These are phyloP conservation scores for Tylopilus vinaceipallidus DNA, from an alignment of 768 basidiomycete species.

Conservation along the genomic window DNA sequence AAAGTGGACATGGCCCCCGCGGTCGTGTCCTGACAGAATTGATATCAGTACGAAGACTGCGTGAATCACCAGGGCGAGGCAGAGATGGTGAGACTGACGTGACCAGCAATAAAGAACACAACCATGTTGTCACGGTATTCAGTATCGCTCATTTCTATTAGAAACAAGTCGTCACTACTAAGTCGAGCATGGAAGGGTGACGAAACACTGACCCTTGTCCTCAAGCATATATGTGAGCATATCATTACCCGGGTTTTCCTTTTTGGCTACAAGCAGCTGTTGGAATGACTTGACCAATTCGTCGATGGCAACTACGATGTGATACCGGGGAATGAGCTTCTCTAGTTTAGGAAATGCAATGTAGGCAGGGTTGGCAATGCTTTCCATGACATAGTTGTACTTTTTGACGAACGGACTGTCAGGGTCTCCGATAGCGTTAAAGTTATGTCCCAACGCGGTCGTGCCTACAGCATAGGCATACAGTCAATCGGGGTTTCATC, in stretches of 20 bases:
- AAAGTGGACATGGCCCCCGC: neutral
- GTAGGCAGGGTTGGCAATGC: neutral
- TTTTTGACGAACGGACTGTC: neutral
- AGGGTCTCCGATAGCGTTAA: neutral
- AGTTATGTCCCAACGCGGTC: neutral
- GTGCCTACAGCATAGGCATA: neutral
- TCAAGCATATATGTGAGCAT: conserved; percentile 7
- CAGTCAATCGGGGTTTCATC: neutral
- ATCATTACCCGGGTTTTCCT: conserved; percentile 1
- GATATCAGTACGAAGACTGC: neutral
- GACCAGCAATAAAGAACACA: neutral
- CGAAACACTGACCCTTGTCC: neutral
- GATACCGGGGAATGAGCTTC: neutral
- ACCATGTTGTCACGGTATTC: conserved; percentile 1
- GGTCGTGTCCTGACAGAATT: neutral
- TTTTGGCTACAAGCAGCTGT: neutral
- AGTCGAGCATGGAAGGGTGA: neutral
- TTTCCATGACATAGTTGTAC: neutral
- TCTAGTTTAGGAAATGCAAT: neutral
- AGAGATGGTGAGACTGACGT: neutral
- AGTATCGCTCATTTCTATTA: neutral
- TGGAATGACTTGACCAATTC: neutral
- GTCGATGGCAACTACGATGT: neutral
- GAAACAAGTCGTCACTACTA: neutral
- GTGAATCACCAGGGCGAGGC: neutral